Conservation (phyloP, 2,329 filamentous ascomycete genomes). For the Mollisia scopiformis region DNA sequence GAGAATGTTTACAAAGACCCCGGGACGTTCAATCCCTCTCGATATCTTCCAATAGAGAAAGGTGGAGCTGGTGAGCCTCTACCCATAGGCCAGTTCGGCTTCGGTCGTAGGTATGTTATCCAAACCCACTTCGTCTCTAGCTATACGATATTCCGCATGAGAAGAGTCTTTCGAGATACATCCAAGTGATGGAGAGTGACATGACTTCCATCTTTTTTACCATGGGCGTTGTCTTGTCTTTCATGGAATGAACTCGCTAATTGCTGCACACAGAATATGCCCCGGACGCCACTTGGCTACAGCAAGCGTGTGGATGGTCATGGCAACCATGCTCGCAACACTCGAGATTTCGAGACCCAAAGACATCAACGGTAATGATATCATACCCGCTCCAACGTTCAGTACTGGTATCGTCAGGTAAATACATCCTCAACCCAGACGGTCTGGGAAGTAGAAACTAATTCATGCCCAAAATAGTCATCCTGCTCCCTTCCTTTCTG, state of each 20-base stretch:
- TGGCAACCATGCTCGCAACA: slow-evolving; percentile 43
- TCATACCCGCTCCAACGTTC: slow-evolving; percentile 33
- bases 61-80: slow-evolving; percentile 47
- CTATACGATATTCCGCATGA: too few species aligned
- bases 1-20: slow-evolving; percentile 43
- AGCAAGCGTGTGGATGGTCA: slow-evolving; percentile 44
- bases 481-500: neutral
- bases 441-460: too few species aligned
- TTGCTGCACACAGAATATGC: slow-evolving; percentile 45
- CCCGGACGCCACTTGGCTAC: slow-evolving; percentile 53
- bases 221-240: too few species aligned
- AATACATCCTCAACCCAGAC: too few species aligned
- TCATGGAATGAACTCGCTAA: too few species aligned
- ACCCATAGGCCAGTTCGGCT: slow-evolving; percentile 53
- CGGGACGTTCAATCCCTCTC: slow-evolving; percentile 45
- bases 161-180: too few species aligned
- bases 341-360: slow-evolving; percentile 38
- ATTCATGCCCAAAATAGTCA: too few species aligned
- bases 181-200: too few species aligned
- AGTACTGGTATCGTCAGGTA: slow-evolving; percentile 22
- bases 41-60: slow-evolving; percentile 45
- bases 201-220: too few species aligned
- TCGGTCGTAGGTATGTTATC: slow-evolving; percentile 44
- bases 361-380: slow-evolving; percentile 40
- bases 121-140: too few species aligned